Evolutionary conservation across 176 grass and related monocot genomes (phyloP).

Genomic region (Musa beccarii): DNA sequence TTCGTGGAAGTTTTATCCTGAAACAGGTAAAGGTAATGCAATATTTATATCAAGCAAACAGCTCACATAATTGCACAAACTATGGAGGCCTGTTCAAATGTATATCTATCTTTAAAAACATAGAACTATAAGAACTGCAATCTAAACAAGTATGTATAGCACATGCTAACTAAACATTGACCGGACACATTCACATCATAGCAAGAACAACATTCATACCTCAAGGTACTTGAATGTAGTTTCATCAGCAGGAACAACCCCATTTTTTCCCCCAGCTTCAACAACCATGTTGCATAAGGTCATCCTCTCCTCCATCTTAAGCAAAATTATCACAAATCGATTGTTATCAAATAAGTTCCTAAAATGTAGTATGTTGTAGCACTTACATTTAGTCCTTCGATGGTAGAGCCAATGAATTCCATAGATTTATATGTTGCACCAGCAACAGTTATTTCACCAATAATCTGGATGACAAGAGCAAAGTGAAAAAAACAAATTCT

Average conservation of each 20-base stretch:
- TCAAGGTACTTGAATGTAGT: conserved; percentile 96
- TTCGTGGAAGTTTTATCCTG: conserved; percentile 61
- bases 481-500: neutral
- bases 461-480: conserved; percentile 55
- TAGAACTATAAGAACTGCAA: neutral
- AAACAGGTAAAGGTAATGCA: neutral
- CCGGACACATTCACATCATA: neutral
- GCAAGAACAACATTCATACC: conserved; percentile 21
- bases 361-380: conserved; percentile 16
- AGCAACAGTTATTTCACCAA: conserved; percentile 81
- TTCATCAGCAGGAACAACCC: conserved; percentile 69
- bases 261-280: conserved; percentile 94
- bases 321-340: conserved; percentile 8
- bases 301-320: conserved; percentile 96
- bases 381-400: conserved; percentile 68
- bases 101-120: neutral
- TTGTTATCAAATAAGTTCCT: conserved; percentile 5
- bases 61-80: neutral
- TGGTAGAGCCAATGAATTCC: conserved; percentile 66
- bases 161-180: neutral
- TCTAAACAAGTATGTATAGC: too few relatives aligned
- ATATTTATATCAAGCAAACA: conserved; percentile 15
- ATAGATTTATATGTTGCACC: conserved; percentile 65
- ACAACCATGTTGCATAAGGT: conserved; percentile 94
- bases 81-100: neutral